Evolutionary conservation across 176 grass and related monocot genomes (phyloP).

Genomic region (Carex pumila): DNA sequence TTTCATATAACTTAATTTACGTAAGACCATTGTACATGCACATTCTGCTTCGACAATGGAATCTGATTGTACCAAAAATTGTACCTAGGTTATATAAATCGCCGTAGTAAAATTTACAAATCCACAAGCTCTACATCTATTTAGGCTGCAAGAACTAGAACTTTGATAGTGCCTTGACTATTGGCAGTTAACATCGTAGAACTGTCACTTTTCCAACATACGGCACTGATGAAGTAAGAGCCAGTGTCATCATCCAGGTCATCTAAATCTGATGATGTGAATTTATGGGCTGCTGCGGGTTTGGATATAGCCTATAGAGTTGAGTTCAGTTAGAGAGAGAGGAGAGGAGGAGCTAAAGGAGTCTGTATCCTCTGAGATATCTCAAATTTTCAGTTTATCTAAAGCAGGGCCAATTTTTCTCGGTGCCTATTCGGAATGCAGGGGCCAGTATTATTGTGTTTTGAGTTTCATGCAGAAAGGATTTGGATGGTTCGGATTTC

Average conservation of each 20-base stretch:
- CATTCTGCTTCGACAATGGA: slow-evolving; percentile 11
- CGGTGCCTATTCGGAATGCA: no score
- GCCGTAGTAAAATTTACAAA: slow-evolving; percentile 17
- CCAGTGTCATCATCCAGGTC: slow-evolving; percentile 71
- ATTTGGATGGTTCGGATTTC: no score
- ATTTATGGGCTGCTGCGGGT: slow-evolving; percentile 76
- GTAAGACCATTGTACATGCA: neutral
- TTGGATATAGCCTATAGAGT: slow-evolving; percentile 81
- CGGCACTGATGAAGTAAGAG: slow-evolving; percentile 96
- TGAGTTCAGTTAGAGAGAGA: neutral
- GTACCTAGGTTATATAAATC: neutral
- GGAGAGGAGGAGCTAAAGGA: neutral
- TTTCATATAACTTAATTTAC: neutral
- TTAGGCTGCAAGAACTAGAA: slow-evolving; percentile 89
- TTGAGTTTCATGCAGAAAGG: no score
- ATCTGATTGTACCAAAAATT: slow-evolving; percentile 19
- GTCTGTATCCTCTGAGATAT: no score
- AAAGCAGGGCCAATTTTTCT: no score
- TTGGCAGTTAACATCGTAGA: slow-evolving; percentile 95
- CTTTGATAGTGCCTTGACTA: slow-evolving; percentile 98
- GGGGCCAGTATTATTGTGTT: no score
- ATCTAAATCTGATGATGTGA: slow-evolving; percentile 68
- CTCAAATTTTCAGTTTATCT: no score
- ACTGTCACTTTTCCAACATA: slow-evolving; percentile 98
- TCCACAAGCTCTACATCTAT: slow-evolving; percentile 3